Evolutionary conservation across 371 early-diverging fungal genomes (phyloP).

Genomic region (Mortierella sp.): DNA sequence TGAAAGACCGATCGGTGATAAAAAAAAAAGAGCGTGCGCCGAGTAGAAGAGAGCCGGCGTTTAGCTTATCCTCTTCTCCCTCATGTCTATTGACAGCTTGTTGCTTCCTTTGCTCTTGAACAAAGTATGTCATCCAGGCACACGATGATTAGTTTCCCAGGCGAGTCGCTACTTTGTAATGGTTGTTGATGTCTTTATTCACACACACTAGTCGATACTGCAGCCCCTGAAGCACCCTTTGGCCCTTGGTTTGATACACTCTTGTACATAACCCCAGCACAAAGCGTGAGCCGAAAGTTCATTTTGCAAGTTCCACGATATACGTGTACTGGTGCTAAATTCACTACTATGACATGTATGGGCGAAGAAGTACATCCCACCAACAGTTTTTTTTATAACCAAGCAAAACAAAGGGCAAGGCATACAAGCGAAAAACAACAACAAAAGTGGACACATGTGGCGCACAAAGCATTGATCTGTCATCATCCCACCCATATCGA

Average conservation of each 20-base stretch:
- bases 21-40: slow-evolving; percentile 11
- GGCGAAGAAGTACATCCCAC: background rate
- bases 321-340: background rate
- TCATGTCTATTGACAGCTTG: background rate
- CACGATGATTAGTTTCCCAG: too few relatives aligned
- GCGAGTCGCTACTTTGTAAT: background rate
- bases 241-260: background rate
- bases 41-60: background rate
- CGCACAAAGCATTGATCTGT: background rate
- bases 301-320: too few relatives aligned
- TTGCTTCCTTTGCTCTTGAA: background rate
- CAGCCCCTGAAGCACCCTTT: background rate
- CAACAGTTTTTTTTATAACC: background rate
- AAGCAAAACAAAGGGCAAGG: background rate
- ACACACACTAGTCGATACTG: background rate
- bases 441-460: background rate
- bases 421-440: background rate
- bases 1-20: background rate
- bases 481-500: background rate
- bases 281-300: background rate
- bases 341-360: background rate
- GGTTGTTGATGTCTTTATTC: background rate
- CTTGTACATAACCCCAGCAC: background rate
- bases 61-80: background rate
- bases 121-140: background rate